Conservation (phyloP, 352 stramenopile genomes). For the Pythium dissotocum region DNA sequence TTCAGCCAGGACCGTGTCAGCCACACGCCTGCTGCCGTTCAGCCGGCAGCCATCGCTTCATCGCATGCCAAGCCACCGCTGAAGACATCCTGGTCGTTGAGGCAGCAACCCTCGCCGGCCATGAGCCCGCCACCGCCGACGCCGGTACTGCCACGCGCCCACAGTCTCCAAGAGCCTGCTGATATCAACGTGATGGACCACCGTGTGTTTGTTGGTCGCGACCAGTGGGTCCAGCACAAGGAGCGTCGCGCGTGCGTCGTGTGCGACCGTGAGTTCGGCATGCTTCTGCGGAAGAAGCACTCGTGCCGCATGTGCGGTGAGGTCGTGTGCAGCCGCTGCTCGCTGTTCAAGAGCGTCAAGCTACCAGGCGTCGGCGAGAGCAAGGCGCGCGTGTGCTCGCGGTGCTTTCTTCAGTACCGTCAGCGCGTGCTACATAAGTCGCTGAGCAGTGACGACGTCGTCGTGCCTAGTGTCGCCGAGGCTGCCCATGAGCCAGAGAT, state of each 20-base stretch:
- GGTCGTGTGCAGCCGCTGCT: slow-evolving; percentile 77
- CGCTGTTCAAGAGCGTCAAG: slow-evolving; percentile 66
- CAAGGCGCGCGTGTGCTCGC: slow-evolving; percentile 73
- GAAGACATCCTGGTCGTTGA: background rate
- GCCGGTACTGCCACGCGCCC: background rate
- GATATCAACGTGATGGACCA: slow-evolving; percentile 44
- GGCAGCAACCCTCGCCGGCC: background rate
- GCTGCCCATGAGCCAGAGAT: background rate
- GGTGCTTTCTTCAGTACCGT: slow-evolving; percentile 68
- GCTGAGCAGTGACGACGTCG: background rate
- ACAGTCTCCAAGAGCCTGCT: slow-evolving; percentile 1
- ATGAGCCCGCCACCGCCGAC: background rate
- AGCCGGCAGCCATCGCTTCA: background rate
- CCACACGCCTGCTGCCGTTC: slow-evolving; percentile 1
- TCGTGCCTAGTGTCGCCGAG: background rate
- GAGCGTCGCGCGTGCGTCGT: slow-evolving; percentile 57
- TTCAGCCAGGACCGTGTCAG: slow-evolving; percentile 23
- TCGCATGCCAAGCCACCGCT: slow-evolving; percentile 3
- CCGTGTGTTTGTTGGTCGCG: slow-evolving; percentile 53
- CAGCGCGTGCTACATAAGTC: slow-evolving; percentile 33
- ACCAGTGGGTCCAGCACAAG: slow-evolving; percentile 59
- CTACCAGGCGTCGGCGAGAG: slow-evolving; percentile 53
- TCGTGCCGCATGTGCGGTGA: slow-evolving; percentile 83
- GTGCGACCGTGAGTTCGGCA: slow-evolving; percentile 67
- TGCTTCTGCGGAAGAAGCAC: slow-evolving; percentile 66